A percentile compares a stretch with the other conserved stretches of the same genome.
phyloP scores from a whole-genome alignment of 2,329 filamentous ascomycete species.

The Xylariaceae sp. region DNA sequence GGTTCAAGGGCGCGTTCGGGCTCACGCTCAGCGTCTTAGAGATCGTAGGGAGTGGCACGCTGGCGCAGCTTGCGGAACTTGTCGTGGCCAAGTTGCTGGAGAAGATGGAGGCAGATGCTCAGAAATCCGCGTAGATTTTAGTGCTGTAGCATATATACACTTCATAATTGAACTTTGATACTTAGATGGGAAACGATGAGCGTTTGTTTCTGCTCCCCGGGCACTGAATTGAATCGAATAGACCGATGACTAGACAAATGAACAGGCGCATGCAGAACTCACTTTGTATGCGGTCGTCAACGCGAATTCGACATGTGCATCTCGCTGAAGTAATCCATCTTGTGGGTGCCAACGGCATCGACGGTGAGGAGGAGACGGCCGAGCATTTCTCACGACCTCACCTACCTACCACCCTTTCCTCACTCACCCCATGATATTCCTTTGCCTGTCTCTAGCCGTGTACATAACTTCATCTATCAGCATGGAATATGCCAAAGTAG shows the following conservation, averaged over 20 bases:
- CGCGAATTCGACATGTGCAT: constrained; percentile 26
- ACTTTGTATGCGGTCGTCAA: constrained; percentile 25
- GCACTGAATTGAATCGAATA: too few species aligned
- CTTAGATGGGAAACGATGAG: too few species aligned
- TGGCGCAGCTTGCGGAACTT: constrained; percentile 19
- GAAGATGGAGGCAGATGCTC: constrained; percentile 16
- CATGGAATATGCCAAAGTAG: too few species aligned
- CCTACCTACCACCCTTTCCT: too few species aligned
- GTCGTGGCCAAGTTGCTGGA: constrained; percentile 18
- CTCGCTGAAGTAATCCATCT: constrained; percentile 22
- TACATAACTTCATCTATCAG: too few species aligned
- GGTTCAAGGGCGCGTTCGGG: constrained; percentile 37
- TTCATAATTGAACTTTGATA: too few species aligned
- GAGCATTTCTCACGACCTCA: constrained; percentile 7
- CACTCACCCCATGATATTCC: too few species aligned
- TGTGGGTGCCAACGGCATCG: constrained; percentile 15
- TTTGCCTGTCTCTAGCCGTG: too few species aligned
- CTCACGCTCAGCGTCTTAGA: constrained; percentile 26
- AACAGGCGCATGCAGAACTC: too few species aligned
- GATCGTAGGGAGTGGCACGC: constrained; percentile 23
- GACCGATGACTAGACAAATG: too few species aligned
- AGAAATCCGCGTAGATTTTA: constrained; percentile 6
- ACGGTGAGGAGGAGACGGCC: constrained; percentile 19
- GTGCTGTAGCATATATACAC: background rate
- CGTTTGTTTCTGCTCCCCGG: too few species aligned